These are phyloP conservation scores for Sordaria brevicollis DNA, from an alignment of 495 filamentous ascomycete genomes.

Conservation along the genomic window DNA sequence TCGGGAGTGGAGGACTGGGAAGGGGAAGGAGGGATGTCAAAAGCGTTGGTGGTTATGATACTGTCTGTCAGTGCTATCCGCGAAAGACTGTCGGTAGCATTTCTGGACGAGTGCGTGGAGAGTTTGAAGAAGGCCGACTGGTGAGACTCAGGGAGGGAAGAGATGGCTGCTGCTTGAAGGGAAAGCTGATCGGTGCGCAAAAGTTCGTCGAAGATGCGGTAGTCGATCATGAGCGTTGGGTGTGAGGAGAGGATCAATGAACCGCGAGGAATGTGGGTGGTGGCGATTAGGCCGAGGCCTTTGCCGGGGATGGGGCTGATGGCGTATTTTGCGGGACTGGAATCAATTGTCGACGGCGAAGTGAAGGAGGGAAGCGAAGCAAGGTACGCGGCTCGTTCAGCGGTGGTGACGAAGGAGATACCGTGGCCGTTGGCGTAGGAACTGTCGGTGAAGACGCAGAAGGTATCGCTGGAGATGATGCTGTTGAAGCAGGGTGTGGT, in stretches of 20 bases:
- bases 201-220: conserved; percentile 21
- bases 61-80: conserved; percentile 9
- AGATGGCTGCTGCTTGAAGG: conserved; percentile 17
- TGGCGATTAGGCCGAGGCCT: conserved; percentile 24
- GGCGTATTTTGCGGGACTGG: conserved; percentile 12
- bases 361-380: conserved; percentile 14
- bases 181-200: conserved; percentile 8
- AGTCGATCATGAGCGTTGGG: conserved; percentile 25
- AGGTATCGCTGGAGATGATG: conserved; percentile 1
- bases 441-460: conserved; percentile 23
- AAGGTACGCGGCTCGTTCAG: conserved; percentile 12
- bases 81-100: neutral
- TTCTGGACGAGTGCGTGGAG: conserved; percentile 14
- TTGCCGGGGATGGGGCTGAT: conserved; percentile 24
- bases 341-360: conserved; percentile 16
- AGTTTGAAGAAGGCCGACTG: conserved; percentile 15
- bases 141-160: conserved; percentile 16
- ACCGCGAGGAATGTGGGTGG: conserved; percentile 15
- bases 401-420: conserved; percentile 22
- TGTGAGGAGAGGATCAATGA: conserved; percentile 26
- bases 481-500: conserved; percentile 16
- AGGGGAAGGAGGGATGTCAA: conserved; percentile 23
- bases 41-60: conserved; percentile 23
- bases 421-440: conserved; percentile 20
- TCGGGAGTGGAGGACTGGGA: conserved; percentile 28